These are phyloP conservation scores for Herpetomonas samuelpessoai DNA, from an alignment of 208 protist species.

Conservation along the genomic window DNA sequence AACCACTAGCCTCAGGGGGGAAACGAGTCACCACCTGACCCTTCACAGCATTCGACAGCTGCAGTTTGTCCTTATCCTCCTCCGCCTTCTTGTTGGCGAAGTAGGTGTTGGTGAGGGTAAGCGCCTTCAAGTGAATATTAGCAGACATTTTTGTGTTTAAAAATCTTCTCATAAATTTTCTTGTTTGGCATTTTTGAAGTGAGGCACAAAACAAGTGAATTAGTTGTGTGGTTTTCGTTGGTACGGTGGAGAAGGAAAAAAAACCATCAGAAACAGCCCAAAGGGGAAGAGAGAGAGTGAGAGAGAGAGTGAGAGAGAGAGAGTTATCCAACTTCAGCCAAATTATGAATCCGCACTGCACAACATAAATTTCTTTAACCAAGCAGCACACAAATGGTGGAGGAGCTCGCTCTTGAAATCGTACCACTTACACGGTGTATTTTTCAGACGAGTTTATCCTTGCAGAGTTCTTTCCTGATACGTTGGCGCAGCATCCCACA, in stretches of 20 bases:
- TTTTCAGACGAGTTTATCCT: no score
- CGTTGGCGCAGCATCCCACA: no score
- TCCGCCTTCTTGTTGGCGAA: constrained; percentile 21
- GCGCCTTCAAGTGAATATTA: constrained; percentile 71
- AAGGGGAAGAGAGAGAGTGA: no score
- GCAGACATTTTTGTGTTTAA: constrained; percentile 31
- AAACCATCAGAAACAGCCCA: background rate
- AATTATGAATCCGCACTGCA: no score
- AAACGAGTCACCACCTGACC: constrained; percentile 96
- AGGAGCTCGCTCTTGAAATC: no score
- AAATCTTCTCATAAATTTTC: constrained; percentile 46
- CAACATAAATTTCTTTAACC: no score
- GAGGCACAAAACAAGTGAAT: background rate
- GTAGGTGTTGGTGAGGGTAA: constrained; percentile 51
- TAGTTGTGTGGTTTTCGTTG: background rate
- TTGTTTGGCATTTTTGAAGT: constrained; percentile 9
- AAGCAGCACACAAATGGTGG: no score
- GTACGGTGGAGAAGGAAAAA: background rate
- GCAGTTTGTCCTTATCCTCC: constrained; percentile 74
- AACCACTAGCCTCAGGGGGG: constrained; percentile 97
- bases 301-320: no score
- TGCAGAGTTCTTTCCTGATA: no score
- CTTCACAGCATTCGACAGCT: constrained; percentile 73
- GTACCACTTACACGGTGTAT: no score
- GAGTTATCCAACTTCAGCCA: no score